Conservation (phyloP, 2,329 filamentous ascomycete genomes). For the Rutstroemia sydowiana region DNA sequence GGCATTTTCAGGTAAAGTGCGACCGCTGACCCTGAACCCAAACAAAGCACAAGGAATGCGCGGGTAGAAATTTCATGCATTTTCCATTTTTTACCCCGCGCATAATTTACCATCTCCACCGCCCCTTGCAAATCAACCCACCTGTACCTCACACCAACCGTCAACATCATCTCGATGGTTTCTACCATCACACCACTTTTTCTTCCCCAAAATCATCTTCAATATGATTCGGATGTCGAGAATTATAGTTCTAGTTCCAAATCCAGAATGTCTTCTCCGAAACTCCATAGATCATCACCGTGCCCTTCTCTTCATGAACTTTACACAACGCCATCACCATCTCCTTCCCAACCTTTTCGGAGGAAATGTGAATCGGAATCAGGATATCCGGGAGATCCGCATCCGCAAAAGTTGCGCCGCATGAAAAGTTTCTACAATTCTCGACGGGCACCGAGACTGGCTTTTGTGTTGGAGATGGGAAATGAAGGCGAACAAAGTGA, state of each 20-base stretch:
- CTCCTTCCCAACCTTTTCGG: background rate
- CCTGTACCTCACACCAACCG: too few relatives aligned
- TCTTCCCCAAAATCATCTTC: background rate
- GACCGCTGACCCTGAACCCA: too few relatives aligned
- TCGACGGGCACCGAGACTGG: background rate
- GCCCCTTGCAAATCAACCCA: too few relatives aligned
- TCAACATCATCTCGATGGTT: conserved; percentile 2
- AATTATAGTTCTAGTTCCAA: background rate
- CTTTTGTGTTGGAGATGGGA: background rate
- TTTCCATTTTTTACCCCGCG: conserved; percentile 6
- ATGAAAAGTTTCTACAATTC: conserved; percentile 6
- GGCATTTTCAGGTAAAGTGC: background rate
- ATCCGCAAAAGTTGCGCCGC: background rate
- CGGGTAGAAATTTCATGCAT: conserved; percentile 1
- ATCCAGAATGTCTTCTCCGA: background rate
- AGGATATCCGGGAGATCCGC: too few relatives aligned
- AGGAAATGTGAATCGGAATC: background rate
- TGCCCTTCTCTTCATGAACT: conserved; percentile 6
- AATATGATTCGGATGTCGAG: conserved; percentile 2
- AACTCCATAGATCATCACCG: conserved; percentile 3
- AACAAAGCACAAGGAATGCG: conserved; percentile 4
- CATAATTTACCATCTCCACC: conserved; percentile 4
- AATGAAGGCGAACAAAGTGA: background rate
- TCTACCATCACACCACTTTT: background rate
- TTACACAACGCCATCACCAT: conserved; percentile 3